These are phyloP conservation scores for Umbellularia californica DNA, from an alignment of 164 flowering plant genomes.

Conservation along the genomic window DNA sequence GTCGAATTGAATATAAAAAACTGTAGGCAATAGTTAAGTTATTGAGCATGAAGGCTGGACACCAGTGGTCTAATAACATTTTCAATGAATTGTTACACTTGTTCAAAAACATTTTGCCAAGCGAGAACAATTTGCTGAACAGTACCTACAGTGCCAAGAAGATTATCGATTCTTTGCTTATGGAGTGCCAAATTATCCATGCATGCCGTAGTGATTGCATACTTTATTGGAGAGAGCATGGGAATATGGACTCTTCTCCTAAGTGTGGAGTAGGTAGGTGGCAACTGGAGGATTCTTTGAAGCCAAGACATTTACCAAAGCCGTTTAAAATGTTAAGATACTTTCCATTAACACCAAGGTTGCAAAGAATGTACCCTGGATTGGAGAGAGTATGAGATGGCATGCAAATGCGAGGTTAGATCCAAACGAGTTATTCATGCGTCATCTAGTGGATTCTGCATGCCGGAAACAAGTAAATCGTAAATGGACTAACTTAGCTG, in stretches of 20 bases:
- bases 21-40: neutral
- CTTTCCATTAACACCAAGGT: neutral
- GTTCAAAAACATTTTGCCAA: neutral
- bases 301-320: neutral
- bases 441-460: neutral
- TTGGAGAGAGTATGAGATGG: neutral
- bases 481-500: neutral
- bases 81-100: neutral
- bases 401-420: neutral
- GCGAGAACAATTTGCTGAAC: neutral
- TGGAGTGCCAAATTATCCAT: neutral
- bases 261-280: neutral
- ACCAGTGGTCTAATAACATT: constrained; percentile 1
- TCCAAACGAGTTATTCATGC: neutral
- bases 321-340: neutral
- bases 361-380: neutral
- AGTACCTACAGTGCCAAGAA: neutral
- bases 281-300: neutral
- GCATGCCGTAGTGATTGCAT: neutral
- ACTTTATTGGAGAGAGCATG: neutral
- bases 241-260: neutral
- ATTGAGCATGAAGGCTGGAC: neutral
- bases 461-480: neutral
- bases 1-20: neutral
- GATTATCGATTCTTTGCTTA: neutral